Percentiles rank a stretch among this genome's conserved stretches.
phyloP scores from a whole-genome alignment of 2,329 filamentous ascomycete genomes.

The Samsoniella hepiali region DNA sequence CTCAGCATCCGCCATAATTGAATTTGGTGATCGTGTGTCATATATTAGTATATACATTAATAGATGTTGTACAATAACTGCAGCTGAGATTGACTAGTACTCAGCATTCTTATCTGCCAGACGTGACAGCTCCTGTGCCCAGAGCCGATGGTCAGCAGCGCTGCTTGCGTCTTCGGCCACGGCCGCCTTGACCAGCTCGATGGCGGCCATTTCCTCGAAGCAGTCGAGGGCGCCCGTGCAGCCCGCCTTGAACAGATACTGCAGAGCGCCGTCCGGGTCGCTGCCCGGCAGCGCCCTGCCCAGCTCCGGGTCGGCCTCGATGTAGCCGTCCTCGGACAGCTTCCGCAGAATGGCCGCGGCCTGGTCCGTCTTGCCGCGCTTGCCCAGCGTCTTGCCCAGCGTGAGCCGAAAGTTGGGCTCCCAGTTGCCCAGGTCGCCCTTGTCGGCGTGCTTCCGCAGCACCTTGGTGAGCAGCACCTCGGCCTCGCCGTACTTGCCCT shows the following conservation, averaged over 20 bases:
- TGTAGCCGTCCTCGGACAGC: slow-evolving; percentile 24
- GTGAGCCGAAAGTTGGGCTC: slow-evolving; percentile 13
- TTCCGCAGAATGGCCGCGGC: slow-evolving; percentile 26
- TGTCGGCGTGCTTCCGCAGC: background rate
- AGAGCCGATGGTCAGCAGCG: slow-evolving; percentile 26
- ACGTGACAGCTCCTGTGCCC: slow-evolving; percentile 36
- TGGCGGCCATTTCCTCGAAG: slow-evolving; percentile 31
- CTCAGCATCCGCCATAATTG: background rate
- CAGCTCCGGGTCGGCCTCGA: slow-evolving; percentile 29
- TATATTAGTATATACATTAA: slow-evolving; percentile 23
- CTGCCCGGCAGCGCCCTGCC: slow-evolving; percentile 25
- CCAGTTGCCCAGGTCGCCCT: slow-evolving; percentile 6
- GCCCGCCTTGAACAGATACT: slow-evolving; percentile 29
- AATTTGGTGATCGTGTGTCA: background rate
- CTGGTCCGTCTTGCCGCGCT: slow-evolving; percentile 22
- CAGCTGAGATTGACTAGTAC: slow-evolving; percentile 30
- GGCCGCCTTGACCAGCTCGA: slow-evolving; percentile 26
- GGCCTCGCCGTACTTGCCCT: slow-evolving; percentile 27
- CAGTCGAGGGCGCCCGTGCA: slow-evolving; percentile 26
- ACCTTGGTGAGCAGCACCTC: slow-evolving; percentile 12
- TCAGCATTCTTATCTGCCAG: slow-evolving; percentile 27
- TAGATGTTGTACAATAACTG: slow-evolving; percentile 3
- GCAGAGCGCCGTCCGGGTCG: slow-evolving; percentile 25
- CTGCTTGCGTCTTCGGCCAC: slow-evolving; percentile 19
- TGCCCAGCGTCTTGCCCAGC: slow-evolving; percentile 10